phyloP scores from a whole-genome alignment of 2,329 filamentous ascomycete genomes.

The Cladosporium colombiae region DNA sequence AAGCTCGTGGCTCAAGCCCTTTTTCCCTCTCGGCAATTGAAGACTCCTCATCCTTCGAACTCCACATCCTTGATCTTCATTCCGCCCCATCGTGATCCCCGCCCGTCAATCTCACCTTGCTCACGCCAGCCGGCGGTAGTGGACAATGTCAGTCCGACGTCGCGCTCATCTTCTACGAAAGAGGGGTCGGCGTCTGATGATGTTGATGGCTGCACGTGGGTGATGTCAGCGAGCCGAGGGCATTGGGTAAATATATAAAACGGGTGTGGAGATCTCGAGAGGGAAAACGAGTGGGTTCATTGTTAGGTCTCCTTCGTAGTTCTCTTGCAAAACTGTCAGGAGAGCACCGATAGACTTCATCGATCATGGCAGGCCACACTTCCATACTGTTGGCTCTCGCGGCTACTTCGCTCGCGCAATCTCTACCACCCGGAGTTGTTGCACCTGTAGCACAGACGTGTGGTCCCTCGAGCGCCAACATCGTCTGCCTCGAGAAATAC shows the following conservation, averaged over 20 bases:
- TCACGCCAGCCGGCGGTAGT: constrained; percentile 1
- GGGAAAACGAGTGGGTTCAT: not conserved
- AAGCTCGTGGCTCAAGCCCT: not conserved
- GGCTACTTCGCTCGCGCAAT: constrained; percentile 2
- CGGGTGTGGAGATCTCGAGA: not conserved
- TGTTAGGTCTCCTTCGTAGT: not conserved
- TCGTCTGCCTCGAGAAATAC: constrained; percentile 44
- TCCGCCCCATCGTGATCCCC: not conserved
- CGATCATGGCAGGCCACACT: not conserved
- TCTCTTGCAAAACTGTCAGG: not conserved
- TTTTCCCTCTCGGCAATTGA: constrained; percentile 4
- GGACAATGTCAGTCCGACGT: constrained; percentile 8
- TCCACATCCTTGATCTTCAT: not conserved
- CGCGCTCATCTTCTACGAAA: not conserved
- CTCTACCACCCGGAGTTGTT: constrained; percentile 17
- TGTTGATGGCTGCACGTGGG: not conserved
- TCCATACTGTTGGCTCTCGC: constrained; percentile 1
- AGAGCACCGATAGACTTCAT: not conserved
- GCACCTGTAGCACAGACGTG: constrained; percentile 25
- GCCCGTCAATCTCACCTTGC: not conserved
- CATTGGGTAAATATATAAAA: not conserved
- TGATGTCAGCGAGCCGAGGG: constrained; percentile 3
- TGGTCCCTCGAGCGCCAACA: constrained; percentile 24
- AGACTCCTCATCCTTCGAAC: constrained; percentile 7
- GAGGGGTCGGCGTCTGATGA: constrained; percentile 8